A percentile compares a stretch with the other conserved stretches of the same genome.
These are phyloP conservation scores for Metroxylon sagu DNA, from an alignment of 176 grass and related monocot species.

Conservation along the genomic window DNA sequence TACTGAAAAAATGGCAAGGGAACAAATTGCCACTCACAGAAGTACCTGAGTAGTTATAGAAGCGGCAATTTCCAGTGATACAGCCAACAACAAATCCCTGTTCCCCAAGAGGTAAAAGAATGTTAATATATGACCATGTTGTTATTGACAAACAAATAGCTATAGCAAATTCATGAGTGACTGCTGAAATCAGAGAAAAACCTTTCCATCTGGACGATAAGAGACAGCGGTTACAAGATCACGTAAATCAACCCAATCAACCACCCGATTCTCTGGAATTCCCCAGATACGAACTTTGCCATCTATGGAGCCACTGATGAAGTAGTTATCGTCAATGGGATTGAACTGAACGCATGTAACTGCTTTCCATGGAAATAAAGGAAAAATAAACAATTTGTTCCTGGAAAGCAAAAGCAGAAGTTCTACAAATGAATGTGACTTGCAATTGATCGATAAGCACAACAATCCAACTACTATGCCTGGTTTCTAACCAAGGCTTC, in stretches of 20 bases:
- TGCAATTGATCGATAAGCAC: too few relatives aligned
- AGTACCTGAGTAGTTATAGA: conserved; percentile 65
- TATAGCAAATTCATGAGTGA: neutral
- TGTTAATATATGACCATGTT: too few relatives aligned
- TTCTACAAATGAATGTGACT: too few relatives aligned
- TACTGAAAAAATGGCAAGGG: too few relatives aligned
- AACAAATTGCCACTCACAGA: too few relatives aligned
- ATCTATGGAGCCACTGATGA: conserved; percentile 89
- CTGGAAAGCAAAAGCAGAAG: neutral
- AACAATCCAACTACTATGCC: too few relatives aligned
- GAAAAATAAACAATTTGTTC: neutral
- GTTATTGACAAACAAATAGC: too few relatives aligned
- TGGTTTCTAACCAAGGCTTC: too few relatives aligned
- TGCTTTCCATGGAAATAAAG: conserved; percentile 23
- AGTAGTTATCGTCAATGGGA: conserved; percentile 61
- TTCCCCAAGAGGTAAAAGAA: conserved; percentile 4
- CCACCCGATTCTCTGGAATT: conserved; percentile 60
- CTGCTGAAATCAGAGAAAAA: conserved; percentile 21
- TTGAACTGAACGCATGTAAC: conserved; percentile 91
- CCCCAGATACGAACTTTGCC: conserved; percentile 85
- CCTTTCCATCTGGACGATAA: conserved; percentile 81
- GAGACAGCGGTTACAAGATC: conserved; percentile 73
- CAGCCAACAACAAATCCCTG: conserved; percentile 87
- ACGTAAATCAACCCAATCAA: conserved; percentile 73
- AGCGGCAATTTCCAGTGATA: conserved; percentile 54